phyloP scores from a whole-genome alignment of 2,329 filamentous ascomycete genomes.

The Trichoderma arundinaceum region DNA sequence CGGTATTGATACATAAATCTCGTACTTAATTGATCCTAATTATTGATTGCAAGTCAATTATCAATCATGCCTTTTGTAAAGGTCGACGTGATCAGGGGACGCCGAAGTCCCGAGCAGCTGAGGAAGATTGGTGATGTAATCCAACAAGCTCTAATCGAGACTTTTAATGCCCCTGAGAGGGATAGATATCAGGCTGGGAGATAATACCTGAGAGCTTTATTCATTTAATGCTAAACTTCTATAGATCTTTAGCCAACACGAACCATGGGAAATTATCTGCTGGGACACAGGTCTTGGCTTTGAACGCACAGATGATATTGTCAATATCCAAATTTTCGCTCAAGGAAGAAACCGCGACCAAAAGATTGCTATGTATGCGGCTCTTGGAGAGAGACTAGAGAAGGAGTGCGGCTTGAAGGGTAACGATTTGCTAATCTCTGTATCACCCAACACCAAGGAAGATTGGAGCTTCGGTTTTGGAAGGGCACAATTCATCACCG shows the following conservation, averaged over 20 bases:
- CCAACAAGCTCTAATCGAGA: background rate
- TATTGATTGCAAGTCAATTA: background rate
- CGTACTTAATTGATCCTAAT: too few species aligned
- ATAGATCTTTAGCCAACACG: background rate
- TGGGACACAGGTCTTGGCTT: slow-evolving; percentile 8
- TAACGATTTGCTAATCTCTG: background rate
- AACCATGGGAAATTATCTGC: slow-evolving; percentile 9
- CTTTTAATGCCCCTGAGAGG: background rate
- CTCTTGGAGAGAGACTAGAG: background rate
- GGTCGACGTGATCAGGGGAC: slow-evolving; percentile 1
- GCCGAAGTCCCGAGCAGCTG: background rate
- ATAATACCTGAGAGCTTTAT: background rate
- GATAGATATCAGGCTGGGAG: background rate
- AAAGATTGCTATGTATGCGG: background rate
- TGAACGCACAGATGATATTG: slow-evolving; percentile 1
- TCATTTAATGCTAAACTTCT: background rate
- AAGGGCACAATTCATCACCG: background rate
- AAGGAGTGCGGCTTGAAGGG: background rate
- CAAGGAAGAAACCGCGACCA: background rate
- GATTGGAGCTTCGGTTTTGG: slow-evolving; percentile 2
- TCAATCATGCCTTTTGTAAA: background rate
- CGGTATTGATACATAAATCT: background rate
- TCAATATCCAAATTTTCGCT: background rate
- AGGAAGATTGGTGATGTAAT: background rate
- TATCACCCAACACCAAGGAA: background rate